phyloP scores from a whole-genome alignment of 2,329 filamentous ascomycete species.

The Boeremia exigua region DNA sequence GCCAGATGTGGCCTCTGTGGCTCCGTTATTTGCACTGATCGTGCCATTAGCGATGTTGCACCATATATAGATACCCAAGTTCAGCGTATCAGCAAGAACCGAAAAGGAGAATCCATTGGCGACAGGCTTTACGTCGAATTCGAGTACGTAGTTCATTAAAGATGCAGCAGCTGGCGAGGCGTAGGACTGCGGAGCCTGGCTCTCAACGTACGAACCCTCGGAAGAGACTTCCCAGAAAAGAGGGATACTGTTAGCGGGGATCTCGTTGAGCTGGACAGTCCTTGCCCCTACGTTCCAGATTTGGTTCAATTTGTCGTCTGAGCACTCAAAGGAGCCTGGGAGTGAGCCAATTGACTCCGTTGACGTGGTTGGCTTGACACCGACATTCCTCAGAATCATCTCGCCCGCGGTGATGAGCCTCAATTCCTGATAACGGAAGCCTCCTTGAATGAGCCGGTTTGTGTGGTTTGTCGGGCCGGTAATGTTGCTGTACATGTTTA shows the following conservation, averaged over 20 bases:
- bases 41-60: conserved; percentile 30
- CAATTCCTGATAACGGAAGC: conserved; percentile 48
- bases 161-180: conserved; percentile 17
- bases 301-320: conserved; percentile 33
- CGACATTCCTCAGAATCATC: conserved; percentile 34
- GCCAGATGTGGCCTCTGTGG: neutral
- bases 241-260: conserved; percentile 32
- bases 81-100: conserved; percentile 40
- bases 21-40: conserved; percentile 11
- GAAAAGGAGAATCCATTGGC: conserved; percentile 39
- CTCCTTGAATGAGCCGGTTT: conserved; percentile 49
- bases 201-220: conserved; percentile 38
- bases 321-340: conserved; percentile 38
- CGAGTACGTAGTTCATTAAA: conserved; percentile 29
- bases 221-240: conserved; percentile 35
- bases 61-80: conserved; percentile 18
- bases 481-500: conserved; percentile 46
- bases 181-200: conserved; percentile 33
- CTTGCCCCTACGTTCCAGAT: conserved; percentile 43
- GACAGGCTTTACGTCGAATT: conserved; percentile 37
- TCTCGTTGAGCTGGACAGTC: conserved; percentile 42
- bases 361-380: conserved; percentile 32
- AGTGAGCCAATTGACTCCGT: conserved; percentile 31
- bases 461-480: conserved; percentile 25
- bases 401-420: conserved; percentile 42